Conservation (phyloP, 2,329 filamentous ascomycete genomes). For the Boeremia exigua region DNA sequence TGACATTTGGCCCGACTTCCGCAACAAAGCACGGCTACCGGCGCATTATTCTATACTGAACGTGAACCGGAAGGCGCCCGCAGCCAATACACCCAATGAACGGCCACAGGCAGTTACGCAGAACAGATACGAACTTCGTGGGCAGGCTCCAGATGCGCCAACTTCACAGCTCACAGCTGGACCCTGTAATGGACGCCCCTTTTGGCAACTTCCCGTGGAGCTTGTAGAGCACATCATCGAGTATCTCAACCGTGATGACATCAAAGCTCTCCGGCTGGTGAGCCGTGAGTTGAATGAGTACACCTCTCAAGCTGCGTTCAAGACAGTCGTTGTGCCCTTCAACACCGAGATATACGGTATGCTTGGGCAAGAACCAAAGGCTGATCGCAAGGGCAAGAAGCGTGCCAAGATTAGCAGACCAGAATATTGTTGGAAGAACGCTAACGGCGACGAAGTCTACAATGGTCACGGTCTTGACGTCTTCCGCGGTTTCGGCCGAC, state of each 20-base stretch:
- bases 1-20: conserved; percentile 46
- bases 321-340: conserved; percentile 70
- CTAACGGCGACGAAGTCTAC: conserved; percentile 52
- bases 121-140: neutral
- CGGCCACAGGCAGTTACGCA: conserved; percentile 2
- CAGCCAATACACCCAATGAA: neutral
- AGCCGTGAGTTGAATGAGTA: conserved; percentile 65
- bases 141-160: neutral
- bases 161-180: neutral
- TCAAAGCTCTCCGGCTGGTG: conserved; percentile 67
- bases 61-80: neutral
- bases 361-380: conserved; percentile 49
- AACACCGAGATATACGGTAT: conserved; percentile 67
- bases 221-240: conserved; percentile 65
- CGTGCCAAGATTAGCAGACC: conserved; percentile 34
- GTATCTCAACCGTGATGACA: conserved; percentile 63
- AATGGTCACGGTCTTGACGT: conserved; percentile 67
- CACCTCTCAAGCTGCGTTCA: conserved; percentile 65
- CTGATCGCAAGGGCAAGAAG: conserved; percentile 46
- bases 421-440: conserved; percentile 52
- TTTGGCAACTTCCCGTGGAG: conserved; percentile 62
- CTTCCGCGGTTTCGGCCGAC: conserved; percentile 65
- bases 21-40: conserved; percentile 34
- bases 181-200: conserved; percentile 45
- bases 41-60: conserved; percentile 33